Base-by-base conservation (phyloP, 495 filamentous ascomycete genomes). In the Penicillium nucicola region DNA sequence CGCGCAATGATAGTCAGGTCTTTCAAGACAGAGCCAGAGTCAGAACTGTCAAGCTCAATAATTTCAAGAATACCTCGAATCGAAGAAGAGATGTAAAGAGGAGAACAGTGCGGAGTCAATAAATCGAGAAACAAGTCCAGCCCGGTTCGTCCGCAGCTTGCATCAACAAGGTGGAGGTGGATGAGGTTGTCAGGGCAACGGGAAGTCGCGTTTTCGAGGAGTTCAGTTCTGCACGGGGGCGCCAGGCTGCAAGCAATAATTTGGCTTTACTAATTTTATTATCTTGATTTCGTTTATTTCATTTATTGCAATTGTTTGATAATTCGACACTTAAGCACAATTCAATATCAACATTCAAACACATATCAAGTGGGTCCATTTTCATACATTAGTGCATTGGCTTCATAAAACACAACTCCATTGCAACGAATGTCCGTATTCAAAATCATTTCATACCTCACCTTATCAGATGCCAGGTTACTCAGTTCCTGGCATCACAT, bases 111-210 rank as follows among this genome's bases (percentile, higher is more conserved):
- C 34, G 37, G n/a, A 39, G 40, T 46, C 39, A 42, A 10, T 23
- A 46, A 41, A 55, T 32, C 18, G 18, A 50, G 19, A 11, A 54
- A 35, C 40, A 37, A 55, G 35, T 46, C 55, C 36, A 38, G 40
- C 36, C 47, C 45, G 48, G 46, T 50, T 48, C 51, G 32, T 57
- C 60, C 44, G 53, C 42, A 40, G 35, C 39, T 34, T 45, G 36
- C 18, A 55, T 62, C 60, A 60, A 62, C 60, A 60, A 56, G 40
- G 56, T 60, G 60, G 59, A 59, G 52, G 56, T 56, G 61, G 49
- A 55, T 41, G 39, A 31, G 25, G 64, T 69, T 60, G 52, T 61
- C 64, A 43, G 45, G 64, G 60, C 64, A 69, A 69, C 66, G 22
- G 22, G 18, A 36, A 46, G 22, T 13, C 12, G 13, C 10, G 6